These are phyloP conservation scores for Cardamine occulta DNA, from an alignment of 345 rosid species.

Conservation along the genomic window DNA sequence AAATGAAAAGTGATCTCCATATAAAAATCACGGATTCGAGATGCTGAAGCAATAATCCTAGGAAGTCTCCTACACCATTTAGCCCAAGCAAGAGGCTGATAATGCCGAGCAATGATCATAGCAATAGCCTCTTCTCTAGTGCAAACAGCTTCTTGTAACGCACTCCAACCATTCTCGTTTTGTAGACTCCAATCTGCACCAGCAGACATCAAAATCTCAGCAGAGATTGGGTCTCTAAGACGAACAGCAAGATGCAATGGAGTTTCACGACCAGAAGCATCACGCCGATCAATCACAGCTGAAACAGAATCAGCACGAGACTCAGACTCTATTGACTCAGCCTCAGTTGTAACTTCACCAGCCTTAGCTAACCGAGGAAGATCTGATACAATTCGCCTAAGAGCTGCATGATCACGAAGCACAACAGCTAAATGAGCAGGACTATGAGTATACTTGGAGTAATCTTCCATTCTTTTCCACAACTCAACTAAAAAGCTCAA, in stretches of 20 bases:
- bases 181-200: conserved; percentile 99
- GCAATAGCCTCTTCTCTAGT: conserved; percentile 92
- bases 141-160: conserved; percentile 98
- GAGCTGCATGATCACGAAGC: conserved; percentile 70
- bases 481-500: no score
- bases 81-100: conserved; percentile 99
- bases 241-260: conserved; percentile 98
- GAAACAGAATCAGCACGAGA: conserved; percentile 75
- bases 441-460: conserved; percentile 75
- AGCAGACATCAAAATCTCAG: conserved; percentile 87
- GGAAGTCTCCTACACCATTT: conserved; percentile 99
- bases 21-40: conserved; percentile 88
- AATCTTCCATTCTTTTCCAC: conserved; percentile 73
- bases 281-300: conserved; percentile 76
- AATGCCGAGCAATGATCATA: conserved; percentile 85
- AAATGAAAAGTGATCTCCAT: conserved; percentile 99
- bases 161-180: conserved; percentile 99
- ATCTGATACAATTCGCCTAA: conserved; percentile 57
- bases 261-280: conserved; percentile 94
- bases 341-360: conserved; percentile 81
- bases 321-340: conserved; percentile 78
- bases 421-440: conserved; percentile 89
- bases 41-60: conserved; percentile 78
- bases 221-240: conserved; percentile 71
- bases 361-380: conserved; percentile 83